Percentiles rank a stretch among this genome's conserved stretches.
phyloP scores from a whole-genome alignment of 495 filamentous ascomycete genomes.

The Aspergillus ellipticus region DNA sequence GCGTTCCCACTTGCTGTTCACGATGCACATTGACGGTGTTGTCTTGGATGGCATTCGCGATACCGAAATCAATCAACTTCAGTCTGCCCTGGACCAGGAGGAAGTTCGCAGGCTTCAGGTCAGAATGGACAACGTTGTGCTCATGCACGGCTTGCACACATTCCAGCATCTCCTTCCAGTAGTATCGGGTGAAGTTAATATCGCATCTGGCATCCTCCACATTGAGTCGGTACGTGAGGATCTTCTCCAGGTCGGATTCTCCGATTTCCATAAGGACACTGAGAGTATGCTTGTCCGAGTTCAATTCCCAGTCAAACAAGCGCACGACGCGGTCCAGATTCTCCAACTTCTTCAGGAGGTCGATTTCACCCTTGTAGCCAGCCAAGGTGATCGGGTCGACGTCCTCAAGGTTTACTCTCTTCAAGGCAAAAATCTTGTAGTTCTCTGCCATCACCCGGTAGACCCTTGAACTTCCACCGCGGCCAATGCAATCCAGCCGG shows the following conservation, averaged over 20 bases:
- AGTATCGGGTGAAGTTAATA: conserved; percentile 85
- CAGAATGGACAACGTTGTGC: conserved; percentile 89
- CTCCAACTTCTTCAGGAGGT: conserved; percentile 75
- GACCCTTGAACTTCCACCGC: conserved; percentile 87
- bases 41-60: conserved; percentile 95
- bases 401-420: conserved; percentile 85
- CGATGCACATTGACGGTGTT: conserved; percentile 97
- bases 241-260: conserved; percentile 88
- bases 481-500: conserved; percentile 81
- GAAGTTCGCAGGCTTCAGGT: conserved; percentile 94
- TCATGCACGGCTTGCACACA: conserved; percentile 87
- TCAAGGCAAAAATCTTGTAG: conserved; percentile 88
- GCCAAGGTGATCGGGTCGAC: conserved; percentile 77
- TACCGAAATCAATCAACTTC: conserved; percentile 93
- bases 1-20: conserved; percentile 90
- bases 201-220: conserved; percentile 75
- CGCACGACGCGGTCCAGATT: conserved; percentile 86
- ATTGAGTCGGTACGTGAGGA: conserved; percentile 70
- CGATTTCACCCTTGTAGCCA: conserved; percentile 97
- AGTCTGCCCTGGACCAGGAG: conserved; percentile 79
- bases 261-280: conserved; percentile 97
- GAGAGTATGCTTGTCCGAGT: conserved; percentile 79
- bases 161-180: conserved; percentile 99
- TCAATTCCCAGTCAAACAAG: conserved; percentile 89
- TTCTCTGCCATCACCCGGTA: conserved; percentile 98